Evolutionary conservation across 768 basidiomycete species (phyloP).

Genomic region (Suillus variegatus): DNA sequence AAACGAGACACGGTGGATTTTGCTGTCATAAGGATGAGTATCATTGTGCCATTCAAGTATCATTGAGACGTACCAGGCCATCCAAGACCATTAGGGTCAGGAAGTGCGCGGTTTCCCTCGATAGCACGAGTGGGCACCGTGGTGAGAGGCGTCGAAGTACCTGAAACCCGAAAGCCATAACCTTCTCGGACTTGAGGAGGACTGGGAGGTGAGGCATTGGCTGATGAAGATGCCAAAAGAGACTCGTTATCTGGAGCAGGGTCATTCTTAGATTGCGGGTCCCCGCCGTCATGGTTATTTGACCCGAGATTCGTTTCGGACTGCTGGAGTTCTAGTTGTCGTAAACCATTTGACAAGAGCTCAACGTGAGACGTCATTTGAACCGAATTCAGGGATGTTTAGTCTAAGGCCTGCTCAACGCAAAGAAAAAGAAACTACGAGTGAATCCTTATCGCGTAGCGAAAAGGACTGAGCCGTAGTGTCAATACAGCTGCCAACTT

Average conservation of each 20-base stretch:
- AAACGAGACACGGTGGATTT: constrained; percentile 88
- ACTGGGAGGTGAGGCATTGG: constrained; percentile 19
- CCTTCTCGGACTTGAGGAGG: constrained; percentile 61
- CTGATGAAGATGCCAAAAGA: constrained; percentile 12
- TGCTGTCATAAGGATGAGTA: constrained; percentile 47
- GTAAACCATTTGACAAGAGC: constrained; percentile 47
- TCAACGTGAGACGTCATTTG: constrained; percentile 37
- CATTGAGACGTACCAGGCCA: constrained; percentile 75
- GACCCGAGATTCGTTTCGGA: constrained; percentile 10
- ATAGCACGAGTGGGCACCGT: constrained; percentile 25
- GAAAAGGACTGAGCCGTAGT: background rate
- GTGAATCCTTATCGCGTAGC: constrained; percentile 2
- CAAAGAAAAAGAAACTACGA: constrained; percentile 1
- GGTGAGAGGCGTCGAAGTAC: constrained; percentile 59
- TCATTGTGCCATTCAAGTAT: constrained; percentile 6
- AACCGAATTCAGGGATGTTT: constrained; percentile 13
- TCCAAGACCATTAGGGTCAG: constrained; percentile 75
- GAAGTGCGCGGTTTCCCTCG: constrained; percentile 36
- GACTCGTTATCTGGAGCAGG: constrained; percentile 3
- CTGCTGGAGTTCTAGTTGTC: constrained; percentile 44
- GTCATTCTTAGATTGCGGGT: constrained; percentile 10
- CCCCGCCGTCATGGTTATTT: constrained; percentile 15
- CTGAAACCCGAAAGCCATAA: constrained; percentile 81
- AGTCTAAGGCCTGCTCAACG: constrained; percentile 20
- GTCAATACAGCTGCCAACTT: background rate